phyloP scores from a whole-genome alignment of 345 rosid species.

The Corchorus capsularis region DNA sequence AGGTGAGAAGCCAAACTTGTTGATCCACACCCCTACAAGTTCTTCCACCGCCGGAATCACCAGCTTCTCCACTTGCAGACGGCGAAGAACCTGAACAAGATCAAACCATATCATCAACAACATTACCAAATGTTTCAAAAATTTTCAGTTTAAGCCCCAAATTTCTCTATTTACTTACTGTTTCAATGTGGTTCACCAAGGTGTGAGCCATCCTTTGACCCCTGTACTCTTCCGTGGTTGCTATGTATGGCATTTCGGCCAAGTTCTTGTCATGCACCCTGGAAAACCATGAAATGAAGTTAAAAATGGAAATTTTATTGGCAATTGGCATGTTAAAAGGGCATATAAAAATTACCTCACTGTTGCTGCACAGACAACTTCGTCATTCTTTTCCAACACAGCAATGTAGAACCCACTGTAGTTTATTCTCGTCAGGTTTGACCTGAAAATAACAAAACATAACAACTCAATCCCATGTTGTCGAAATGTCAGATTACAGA shows the following conservation, averaged over 20 bases:
- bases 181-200: constrained; percentile 14
- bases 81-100: constrained; percentile 21
- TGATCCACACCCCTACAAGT: constrained; percentile 25
- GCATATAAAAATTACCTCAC: constrained; percentile 21
- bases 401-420: constrained; percentile 31
- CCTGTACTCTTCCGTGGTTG: constrained; percentile 25
- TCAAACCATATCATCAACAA: background rate
- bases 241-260: constrained; percentile 45
- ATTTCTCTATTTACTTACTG: constrained; percentile 13
- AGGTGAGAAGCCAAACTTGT: constrained; percentile 15
- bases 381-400: constrained; percentile 26
- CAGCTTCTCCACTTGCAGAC: constrained; percentile 19
- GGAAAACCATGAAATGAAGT: background rate
- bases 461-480: too few species aligned
- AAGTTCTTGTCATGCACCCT: constrained; percentile 33
- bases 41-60: constrained; percentile 32
- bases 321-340: background rate
- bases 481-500: too few species aligned
- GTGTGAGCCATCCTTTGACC: constrained; percentile 18
- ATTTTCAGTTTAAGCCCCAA: background rate
- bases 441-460: constrained; percentile 22
- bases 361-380: constrained; percentile 26
- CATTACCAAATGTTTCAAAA: background rate
- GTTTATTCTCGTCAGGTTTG: constrained; percentile 25
- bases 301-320: background rate